Evolutionary conservation across 257 asterid genomes (phyloP).

Genomic region (Plectranthus barbatus): DNA sequence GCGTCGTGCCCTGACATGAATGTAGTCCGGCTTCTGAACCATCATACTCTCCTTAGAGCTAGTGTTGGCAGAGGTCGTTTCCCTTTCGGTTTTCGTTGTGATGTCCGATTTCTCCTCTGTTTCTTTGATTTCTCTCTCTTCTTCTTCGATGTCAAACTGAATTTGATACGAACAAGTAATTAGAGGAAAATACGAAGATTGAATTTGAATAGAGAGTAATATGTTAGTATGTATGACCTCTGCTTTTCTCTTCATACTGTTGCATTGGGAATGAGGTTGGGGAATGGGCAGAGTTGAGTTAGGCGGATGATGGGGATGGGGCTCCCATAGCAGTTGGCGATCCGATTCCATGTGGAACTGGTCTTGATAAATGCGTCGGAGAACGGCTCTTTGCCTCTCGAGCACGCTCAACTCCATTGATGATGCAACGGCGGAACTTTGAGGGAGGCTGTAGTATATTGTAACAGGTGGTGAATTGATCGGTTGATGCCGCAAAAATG

Average conservation of each 20-base stretch:
- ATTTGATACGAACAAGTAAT: background rate
- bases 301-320: background rate
- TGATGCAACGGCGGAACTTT: too few relatives aligned
- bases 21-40: slow-evolving; percentile 45
- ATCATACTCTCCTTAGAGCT: slow-evolving; percentile 28
- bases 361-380: slow-evolving; percentile 27
- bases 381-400: slow-evolving; percentile 36
- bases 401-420: slow-evolving; percentile 42
- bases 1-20: slow-evolving; percentile 74
- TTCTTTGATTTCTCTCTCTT: slow-evolving; percentile 20
- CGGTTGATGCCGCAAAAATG: slow-evolving; percentile 10
- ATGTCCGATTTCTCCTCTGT: slow-evolving; percentile 50
- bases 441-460: slow-evolving; percentile 15
- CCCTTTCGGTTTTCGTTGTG: slow-evolving; percentile 36
- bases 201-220: background rate
- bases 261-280: slow-evolving; percentile 19
- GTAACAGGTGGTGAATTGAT: background rate
- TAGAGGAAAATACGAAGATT: background rate
- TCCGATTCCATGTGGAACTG: background rate
- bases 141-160: slow-evolving; percentile 51
- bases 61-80: slow-evolving; percentile 30
- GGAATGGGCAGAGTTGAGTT: background rate
- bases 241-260: slow-evolving; percentile 45
- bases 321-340: background rate
- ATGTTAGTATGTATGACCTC: slow-evolving; percentile 29